Evolutionary conservation across 352 stramenopile species (phyloP), one percentile per base, ranked within the genome.

Genomic region (Globisporangium middletonii): DNA sequence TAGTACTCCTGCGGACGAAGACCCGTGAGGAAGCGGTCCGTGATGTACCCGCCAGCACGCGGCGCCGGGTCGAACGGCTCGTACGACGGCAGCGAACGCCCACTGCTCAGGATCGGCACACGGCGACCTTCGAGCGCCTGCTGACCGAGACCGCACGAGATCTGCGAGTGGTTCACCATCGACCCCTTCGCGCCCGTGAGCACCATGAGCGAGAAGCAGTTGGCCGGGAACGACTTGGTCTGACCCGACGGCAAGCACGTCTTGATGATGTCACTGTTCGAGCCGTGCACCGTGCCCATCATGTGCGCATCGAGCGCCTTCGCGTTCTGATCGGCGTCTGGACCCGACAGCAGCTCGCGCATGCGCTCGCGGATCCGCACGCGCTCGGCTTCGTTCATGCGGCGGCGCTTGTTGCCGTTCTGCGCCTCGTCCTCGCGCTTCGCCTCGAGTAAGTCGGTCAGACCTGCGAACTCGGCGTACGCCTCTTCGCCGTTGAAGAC

Each of bases 181-280:
- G 95, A 99, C 13, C 98, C 98, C 83, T 99, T 99, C 19, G 97
- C 97, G 64, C 98, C 98, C 35, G 97, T 99, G 13, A 98, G 86
- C 23, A 99, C 96, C 97, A 99, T 99, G 16, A 99, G 82, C 59
- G 94, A 97, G 77, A 99, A 99, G 53, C 90, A 97, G 77, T 99
- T 99, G 55, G 88, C 75, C 11, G 97, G 97, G 79, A 99, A 99
- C 23, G 96, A 86, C 67, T 99, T 98, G 11, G 84, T 88, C 65
- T 99, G 90, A 23, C 97, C 97, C 63, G 90, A 82, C 0, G 98
- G 98, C 56, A 99, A 78, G 88, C 97, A 99, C 47, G 89, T 93
- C 79, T 99, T 99, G 64, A 99, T 99, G 67, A 99, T 99, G 49
- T 98, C 86, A 62, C 86, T 98, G 62, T 97, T 97, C 37, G 84